A percentile compares a stretch with the other conserved stretches of the same genome.
These are phyloP conservation scores for Collybiopsis confluens DNA, from an alignment of 768 basidiomycete genomes.

Conservation along the genomic window DNA sequence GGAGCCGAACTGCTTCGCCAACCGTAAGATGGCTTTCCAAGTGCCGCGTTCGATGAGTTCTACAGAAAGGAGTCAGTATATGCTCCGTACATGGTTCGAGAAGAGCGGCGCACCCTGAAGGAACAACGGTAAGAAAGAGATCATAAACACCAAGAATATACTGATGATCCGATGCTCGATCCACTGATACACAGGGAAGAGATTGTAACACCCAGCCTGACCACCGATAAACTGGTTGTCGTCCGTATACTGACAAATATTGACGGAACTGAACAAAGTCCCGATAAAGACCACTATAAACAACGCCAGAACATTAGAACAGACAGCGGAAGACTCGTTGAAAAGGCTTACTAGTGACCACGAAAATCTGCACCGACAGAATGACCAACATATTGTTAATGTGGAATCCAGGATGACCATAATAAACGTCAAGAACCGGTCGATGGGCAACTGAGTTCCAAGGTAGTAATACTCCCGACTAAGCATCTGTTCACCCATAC, in stretches of 20 bases:
- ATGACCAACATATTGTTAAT: slow-evolving; percentile 99
- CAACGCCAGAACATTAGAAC: slow-evolving; percentile 13
- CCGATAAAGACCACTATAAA: slow-evolving; percentile 88
- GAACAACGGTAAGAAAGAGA: slow-evolving; percentile 92
- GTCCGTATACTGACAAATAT: slow-evolving; percentile 75
- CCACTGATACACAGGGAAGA: slow-evolving; percentile 92
- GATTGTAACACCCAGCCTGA: slow-evolving; percentile 89
- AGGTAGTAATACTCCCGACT: slow-evolving; percentile 99
- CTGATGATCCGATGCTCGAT: slow-evolving; percentile 95
- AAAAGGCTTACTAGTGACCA: slow-evolving; percentile 71
- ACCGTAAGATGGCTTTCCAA: slow-evolving; percentile 83
- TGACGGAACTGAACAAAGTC: slow-evolving; percentile 78
- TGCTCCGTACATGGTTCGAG: not conserved
- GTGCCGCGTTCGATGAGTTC: slow-evolving; percentile 96
- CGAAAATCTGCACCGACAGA: slow-evolving; percentile 91
- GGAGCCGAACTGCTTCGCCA: slow-evolving; percentile 92
- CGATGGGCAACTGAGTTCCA: slow-evolving; percentile 95
- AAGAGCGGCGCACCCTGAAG: slow-evolving; percentile 66
- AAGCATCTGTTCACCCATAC: slow-evolving; percentile 99
- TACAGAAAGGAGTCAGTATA: slow-evolving; percentile 27
- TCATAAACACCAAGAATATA: slow-evolving; percentile 98
- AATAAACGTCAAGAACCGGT: slow-evolving; percentile 99
- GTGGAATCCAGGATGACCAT: slow-evolving; percentile 98
- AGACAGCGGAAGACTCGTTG: not conserved
- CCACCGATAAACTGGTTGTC: slow-evolving; percentile 71